Conservation (phyloP, 352 stramenopile genomes). For the Phytophthora sansomeana region DNA sequence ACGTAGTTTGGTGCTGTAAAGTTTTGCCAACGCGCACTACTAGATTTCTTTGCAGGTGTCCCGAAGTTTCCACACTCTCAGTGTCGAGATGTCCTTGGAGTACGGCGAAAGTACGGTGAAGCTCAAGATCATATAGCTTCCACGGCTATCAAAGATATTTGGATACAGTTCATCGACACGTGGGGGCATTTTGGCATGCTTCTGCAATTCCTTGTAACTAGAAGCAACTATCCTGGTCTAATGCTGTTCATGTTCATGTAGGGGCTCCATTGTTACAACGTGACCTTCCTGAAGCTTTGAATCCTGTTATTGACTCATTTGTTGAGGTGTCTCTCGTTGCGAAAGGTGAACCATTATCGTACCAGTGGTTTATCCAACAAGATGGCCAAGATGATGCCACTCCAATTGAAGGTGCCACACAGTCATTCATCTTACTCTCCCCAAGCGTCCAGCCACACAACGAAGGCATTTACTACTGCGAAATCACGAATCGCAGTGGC, state of each 20-base stretch:
- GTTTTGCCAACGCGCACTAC: slow-evolving; percentile 54
- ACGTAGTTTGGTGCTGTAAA: slow-evolving; percentile 9
- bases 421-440: slow-evolving; percentile 59
- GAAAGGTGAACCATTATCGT: slow-evolving; percentile 72
- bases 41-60: slow-evolving; percentile 68
- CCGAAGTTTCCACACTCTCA: slow-evolving; percentile 64
- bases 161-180: slow-evolving; percentile 60
- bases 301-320: slow-evolving; percentile 57
- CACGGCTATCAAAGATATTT: slow-evolving; percentile 42
- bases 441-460: slow-evolving; percentile 66
- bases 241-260: slow-evolving; percentile 19
- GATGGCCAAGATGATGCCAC: slow-evolving; percentile 27
- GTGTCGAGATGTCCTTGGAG: slow-evolving; percentile 39
- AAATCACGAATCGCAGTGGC: slow-evolving; percentile 67
- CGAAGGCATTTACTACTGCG: slow-evolving; percentile 63
- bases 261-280: slow-evolving; percentile 51
- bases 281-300: slow-evolving; percentile 48
- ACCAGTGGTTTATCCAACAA: slow-evolving; percentile 64
- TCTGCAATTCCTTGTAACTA: not conserved
- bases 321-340: slow-evolving; percentile 55
- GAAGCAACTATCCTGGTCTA: not conserved
- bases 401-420: slow-evolving; percentile 47
- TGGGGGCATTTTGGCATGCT: slow-evolving; percentile 68
- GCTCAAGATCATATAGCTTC: slow-evolving; percentile 21
- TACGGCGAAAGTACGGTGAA: slow-evolving; percentile 7